Percentiles rank a stretch among this genome's conserved stretches.
These are phyloP conservation scores for Lyophyllum shimeji DNA, from an alignment of 768 basidiomycete genomes.

Conservation along the genomic window DNA sequence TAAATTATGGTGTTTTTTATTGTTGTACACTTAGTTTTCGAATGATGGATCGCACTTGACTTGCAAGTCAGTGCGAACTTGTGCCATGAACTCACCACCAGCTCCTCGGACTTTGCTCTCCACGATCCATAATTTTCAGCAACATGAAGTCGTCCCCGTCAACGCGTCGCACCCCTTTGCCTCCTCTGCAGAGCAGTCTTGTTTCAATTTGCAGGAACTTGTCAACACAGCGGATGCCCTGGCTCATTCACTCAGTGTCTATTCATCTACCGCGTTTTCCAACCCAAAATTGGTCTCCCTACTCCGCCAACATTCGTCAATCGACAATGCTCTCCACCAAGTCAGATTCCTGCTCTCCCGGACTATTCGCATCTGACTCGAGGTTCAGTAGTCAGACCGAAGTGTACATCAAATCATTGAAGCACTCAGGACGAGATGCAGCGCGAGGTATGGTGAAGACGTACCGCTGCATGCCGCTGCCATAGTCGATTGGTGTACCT, in stretches of 20 bases:
- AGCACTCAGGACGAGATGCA: conserved; percentile 44
- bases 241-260: conserved; percentile 51
- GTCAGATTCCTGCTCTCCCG: conserved; percentile 35
- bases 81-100: conserved; percentile 19
- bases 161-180: conserved; percentile 46
- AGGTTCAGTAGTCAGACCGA: conserved; percentile 47
- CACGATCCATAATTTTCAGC: conserved; percentile 40
- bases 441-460: conserved; percentile 60
- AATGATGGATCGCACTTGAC: no score
- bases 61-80: neutral
- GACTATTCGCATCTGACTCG: conserved; percentile 13
- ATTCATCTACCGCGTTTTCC: conserved; percentile 48
- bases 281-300: conserved; percentile 70
- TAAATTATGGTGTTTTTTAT: conserved; percentile 10
- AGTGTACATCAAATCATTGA: conserved; percentile 49
- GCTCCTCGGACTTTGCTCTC: conserved; percentile 40
- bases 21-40: conserved; percentile 2
- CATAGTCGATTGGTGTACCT: conserved; percentile 57
- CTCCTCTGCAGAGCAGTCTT: conserved; percentile 39
- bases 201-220: conserved; percentile 46
- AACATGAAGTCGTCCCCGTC: conserved; percentile 33
- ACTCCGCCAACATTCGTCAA: conserved; percentile 60
- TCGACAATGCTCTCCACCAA: conserved; percentile 50
- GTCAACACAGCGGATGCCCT: conserved; percentile 53
- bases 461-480: conserved; percentile 49